Evolutionary conservation across 768 basidiomycete species (phyloP), one percentile per base, ranked within the genome.

Genomic region (Collybiopsis confluens): DNA sequence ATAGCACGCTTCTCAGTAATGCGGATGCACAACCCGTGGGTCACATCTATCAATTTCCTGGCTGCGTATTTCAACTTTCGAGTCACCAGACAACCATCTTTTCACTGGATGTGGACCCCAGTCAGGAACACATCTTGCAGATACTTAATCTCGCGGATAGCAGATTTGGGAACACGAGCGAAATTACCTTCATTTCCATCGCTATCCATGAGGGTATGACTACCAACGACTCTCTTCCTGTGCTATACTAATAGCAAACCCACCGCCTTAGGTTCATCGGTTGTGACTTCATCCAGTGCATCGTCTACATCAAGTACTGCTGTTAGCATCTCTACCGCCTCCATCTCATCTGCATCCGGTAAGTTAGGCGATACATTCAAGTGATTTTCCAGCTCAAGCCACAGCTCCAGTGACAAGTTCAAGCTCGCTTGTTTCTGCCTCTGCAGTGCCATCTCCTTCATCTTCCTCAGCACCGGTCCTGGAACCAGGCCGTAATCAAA

Each of bases 151-250:
- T 67, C 24, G 54, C 52, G 27, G 63, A 60, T 54, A 40, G 38
- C 40, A 26, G 45, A 9, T 60, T 59, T 51, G 54, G 58, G 23
- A 42, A 52, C 23, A 43, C 54, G 13, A 63, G 64, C 27, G 51
- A 63, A 43, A 56, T 69, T 45, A 67, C 59, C 3, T 65, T 70
- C 28, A 58, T 62, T 33, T 60, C 60, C 35, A 48, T 68, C 16
- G 49, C 56, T 9, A 59, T 65, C 1, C 42, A 54, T 28, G 55
- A 59, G 36, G 27, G 45, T 54, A 44, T 3, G 52, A n/a, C 42
- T n/a, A n/a, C 28, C 11, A 21, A 28, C 15, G 8, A 26, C 11
- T 27, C 5, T 26, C 30, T 24, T 15, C 15, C 3, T 5, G 9
- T 7, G 11, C 8, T 6, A 45, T 45, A 26, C 26, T 27, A 18